Conservation (phyloP, 495 filamentous ascomycete genomes). For the Talaromyces ruber region DNA sequence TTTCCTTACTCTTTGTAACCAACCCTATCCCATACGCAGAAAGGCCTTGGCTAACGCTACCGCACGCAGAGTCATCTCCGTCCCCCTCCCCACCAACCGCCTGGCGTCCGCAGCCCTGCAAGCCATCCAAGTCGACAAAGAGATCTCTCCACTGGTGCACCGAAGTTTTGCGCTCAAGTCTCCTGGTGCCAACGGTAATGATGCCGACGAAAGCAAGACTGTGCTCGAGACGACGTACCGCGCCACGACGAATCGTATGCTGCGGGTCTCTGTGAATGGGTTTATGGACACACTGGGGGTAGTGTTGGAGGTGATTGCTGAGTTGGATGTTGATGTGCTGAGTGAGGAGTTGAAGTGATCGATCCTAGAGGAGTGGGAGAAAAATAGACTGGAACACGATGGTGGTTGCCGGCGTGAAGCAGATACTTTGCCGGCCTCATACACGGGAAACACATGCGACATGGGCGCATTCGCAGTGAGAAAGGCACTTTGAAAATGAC, state of each 20-base stretch:
- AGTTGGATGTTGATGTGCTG: slow-evolving; percentile 81
- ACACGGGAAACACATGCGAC: not conserved
- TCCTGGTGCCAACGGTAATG: slow-evolving; percentile 15
- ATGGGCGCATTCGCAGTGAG: not conserved
- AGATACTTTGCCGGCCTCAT: not conserved
- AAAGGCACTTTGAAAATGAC: not conserved
- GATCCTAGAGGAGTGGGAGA: not conserved
- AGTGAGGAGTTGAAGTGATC: slow-evolving; percentile 9
- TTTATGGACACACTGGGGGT: slow-evolving; percentile 87
- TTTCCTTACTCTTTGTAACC: slow-evolving; percentile 68
- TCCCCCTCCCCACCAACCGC: slow-evolving; percentile 76
- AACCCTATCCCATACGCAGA: slow-evolving; percentile 3
- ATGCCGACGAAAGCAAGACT: slow-evolving; percentile 35
- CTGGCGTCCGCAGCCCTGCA: slow-evolving; percentile 70
- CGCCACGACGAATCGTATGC: slow-evolving; percentile 91
- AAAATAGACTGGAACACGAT: not conserved
- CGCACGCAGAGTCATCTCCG: slow-evolving; percentile 60
- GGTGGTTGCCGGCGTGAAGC: not conserved
- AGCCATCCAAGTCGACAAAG: slow-evolving; percentile 75
- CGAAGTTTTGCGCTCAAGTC: slow-evolving; percentile 55
- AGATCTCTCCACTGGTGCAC: slow-evolving; percentile 74
- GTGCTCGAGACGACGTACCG: slow-evolving; percentile 70
- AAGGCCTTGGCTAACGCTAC: slow-evolving; percentile 7
- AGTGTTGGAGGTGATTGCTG: slow-evolving; percentile 76
- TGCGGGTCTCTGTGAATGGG: slow-evolving; percentile 95